phyloP scores from a whole-genome alignment of 2,329 filamentous ascomycete species.

The Beauveria pseudobassiana region DNA sequence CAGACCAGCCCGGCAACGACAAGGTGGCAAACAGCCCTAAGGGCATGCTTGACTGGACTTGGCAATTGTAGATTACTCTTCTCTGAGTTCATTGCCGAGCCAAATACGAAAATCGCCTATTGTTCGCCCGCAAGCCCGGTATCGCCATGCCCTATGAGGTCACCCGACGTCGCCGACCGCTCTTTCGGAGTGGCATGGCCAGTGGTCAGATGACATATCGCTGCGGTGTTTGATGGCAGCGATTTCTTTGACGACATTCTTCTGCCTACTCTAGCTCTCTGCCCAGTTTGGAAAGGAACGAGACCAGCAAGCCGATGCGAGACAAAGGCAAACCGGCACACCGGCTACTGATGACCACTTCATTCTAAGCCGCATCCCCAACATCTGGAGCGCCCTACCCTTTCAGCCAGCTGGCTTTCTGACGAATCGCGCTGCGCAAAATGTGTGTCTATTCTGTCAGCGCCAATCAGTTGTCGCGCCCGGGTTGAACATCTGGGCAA shows the following conservation, averaged over 20 bases:
- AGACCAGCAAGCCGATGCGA: neutral
- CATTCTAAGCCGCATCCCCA: neutral
- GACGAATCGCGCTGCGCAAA: slow-evolving; percentile 1
- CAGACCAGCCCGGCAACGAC: too few species aligned
- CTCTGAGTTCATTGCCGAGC: neutral
- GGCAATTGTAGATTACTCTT: slow-evolving; percentile 4
- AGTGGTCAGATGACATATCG: neutral
- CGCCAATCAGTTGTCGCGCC: neutral
- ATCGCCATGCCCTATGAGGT: neutral
- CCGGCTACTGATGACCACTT: neutral
- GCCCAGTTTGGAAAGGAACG: neutral
- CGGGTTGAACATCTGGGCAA: neutral
- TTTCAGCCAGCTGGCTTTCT: slow-evolving; percentile 5
- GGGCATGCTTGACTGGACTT: neutral
- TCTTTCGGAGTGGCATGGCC: neutral
- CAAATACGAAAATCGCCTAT: neutral
- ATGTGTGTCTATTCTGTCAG: neutral
- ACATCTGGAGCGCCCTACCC: neutral
- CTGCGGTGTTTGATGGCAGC: neutral
- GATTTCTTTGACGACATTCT: neutral
- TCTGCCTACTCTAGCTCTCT: neutral
- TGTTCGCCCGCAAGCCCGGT: neutral
- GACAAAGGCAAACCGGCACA: neutral
- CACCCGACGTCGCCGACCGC: neutral
- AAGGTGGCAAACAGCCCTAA: too few species aligned